Evolutionary conservation across 2,329 filamentous ascomycete genomes (phyloP).

Genomic region (Colletotrichum salicis): DNA sequence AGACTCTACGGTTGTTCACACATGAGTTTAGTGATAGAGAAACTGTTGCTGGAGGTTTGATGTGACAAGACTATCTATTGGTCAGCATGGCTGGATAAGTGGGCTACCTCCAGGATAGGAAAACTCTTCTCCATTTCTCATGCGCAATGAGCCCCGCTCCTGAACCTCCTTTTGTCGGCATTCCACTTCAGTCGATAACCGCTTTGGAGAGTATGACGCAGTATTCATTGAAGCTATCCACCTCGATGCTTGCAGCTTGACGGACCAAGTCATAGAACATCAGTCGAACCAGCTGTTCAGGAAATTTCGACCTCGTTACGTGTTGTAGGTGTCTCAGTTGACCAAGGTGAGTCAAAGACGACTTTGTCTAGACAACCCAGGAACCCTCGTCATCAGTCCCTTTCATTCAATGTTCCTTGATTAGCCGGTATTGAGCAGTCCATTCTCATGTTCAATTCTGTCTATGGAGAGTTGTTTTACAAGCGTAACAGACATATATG

Average conservation of each 20-base stretch:
- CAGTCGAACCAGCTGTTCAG: background rate
- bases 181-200: background rate
- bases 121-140: no score
- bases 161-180: background rate
- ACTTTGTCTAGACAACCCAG: no score
- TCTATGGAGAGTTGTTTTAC: no score
- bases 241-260: background rate
- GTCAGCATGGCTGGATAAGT: no score
- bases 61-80: no score
- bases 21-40: no score
- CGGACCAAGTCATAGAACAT: background rate
- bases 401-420: background rate
- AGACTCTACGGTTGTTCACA: no score
- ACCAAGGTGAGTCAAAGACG: background rate
- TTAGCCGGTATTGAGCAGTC: no score
- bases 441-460: no score
- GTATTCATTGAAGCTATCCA: background rate
- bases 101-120: no score
- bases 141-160: background rate
- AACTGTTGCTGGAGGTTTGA: no score
- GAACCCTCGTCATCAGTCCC: background rate
- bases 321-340: background rate
- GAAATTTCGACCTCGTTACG: background rate
- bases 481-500: background rate
- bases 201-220: background rate